phyloP scores from a whole-genome alignment of 208 protist genomes.

The Vickermania ingenoplastis region DNA sequence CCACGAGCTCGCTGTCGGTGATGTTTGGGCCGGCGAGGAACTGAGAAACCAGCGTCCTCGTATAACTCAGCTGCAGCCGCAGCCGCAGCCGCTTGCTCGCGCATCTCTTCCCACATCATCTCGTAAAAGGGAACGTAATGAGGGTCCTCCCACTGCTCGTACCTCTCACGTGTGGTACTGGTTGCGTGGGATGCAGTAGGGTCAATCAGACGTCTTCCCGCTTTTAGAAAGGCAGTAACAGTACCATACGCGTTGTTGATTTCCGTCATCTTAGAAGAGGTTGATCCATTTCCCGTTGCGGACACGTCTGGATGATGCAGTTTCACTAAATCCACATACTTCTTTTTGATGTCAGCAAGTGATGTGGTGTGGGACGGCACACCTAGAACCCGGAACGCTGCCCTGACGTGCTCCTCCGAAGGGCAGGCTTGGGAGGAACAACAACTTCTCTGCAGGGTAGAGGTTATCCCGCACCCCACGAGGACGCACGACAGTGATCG shows the following conservation, averaged over 20 bases:
- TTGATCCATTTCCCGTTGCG: conserved; percentile 5
- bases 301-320: conserved; percentile 84
- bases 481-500: no score
- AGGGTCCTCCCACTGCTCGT: conserved; percentile 61
- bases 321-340: conserved; percentile 78
- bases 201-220: conserved; percentile 29
- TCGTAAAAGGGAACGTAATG: conserved; percentile 83
- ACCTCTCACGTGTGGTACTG: conserved; percentile 12
- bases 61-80: conserved; percentile 12
- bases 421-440: conserved; percentile 24
- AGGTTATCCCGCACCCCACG: no score
- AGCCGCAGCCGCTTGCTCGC: conserved; percentile 50
- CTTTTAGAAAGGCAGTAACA: conserved; percentile 59
- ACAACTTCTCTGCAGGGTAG: background rate
- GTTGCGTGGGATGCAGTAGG: background rate
- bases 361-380: conserved; percentile 20
- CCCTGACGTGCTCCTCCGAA: conserved; percentile 62
- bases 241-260: conserved; percentile 82
- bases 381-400: conserved; percentile 69
- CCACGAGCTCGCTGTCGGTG: conserved; percentile 5
- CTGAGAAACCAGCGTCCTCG: conserved; percentile 10
- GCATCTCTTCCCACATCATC: conserved; percentile 89
- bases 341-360: conserved; percentile 67
- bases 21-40: background rate
- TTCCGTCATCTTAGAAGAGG: conserved; percentile 45